Percentiles rank a stretch among this genome's conserved stretches.
Evolutionary conservation across 305 asterid species (phyloP).

Genomic region (Fraxinus ornus): DNA sequence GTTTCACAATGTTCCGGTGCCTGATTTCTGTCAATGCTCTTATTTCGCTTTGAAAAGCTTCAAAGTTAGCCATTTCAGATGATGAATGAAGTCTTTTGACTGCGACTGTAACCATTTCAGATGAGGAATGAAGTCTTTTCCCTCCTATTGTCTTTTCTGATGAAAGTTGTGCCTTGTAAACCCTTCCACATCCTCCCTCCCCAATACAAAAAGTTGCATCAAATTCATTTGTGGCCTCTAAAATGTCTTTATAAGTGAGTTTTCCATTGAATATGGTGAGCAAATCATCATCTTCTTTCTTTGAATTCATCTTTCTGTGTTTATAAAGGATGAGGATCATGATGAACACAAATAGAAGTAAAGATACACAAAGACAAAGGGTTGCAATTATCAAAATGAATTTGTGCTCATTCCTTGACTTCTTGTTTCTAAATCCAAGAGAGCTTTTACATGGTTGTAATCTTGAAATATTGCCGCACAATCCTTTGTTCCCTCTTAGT

Average conservation of each 20-base stretch:
- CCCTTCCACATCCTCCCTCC: neutral
- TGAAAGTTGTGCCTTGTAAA: neutral
- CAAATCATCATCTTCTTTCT: neutral
- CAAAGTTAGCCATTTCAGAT: neutral
- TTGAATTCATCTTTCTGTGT: neutral
- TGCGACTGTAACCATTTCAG: neutral
- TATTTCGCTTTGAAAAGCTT: neutral
- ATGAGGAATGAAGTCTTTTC: neutral
- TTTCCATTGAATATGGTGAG: neutral
- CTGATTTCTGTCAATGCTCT: neutral
- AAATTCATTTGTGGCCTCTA: neutral
- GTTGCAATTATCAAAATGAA: slow-evolving; percentile 8
- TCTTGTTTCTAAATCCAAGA: neutral
- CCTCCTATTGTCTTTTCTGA: neutral
- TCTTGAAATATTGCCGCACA: too few species aligned
- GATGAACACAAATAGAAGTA: slow-evolving; percentile 4
- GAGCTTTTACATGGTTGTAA: too few species aligned
- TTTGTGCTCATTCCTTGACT: neutral
- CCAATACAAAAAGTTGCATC: neutral
- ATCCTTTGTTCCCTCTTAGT: too few species aligned
- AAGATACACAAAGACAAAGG: slow-evolving; percentile 22
- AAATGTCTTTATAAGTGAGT: neutral
- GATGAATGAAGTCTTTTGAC: neutral
- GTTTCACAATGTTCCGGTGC: neutral
- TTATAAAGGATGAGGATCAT: neutral